These are phyloP conservation scores for Aquilaria sinensis DNA, from an alignment of 345 rosid species.

Conservation along the genomic window DNA sequence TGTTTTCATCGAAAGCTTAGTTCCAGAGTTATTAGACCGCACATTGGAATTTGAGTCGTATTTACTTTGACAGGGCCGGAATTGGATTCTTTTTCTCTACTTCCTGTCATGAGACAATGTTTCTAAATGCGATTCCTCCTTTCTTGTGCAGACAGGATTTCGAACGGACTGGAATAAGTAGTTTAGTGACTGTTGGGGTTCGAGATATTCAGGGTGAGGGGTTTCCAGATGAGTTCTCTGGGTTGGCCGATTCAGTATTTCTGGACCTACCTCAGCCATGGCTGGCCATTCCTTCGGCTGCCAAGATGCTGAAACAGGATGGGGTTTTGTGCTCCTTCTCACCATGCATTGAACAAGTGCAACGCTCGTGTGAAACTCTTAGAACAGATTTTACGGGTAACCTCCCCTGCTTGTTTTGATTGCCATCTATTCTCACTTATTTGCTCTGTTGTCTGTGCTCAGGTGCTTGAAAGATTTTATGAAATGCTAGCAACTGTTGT, in stretches of 20 bases:
- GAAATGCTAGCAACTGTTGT: too few species aligned
- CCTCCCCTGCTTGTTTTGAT: background rate
- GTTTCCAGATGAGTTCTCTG: conserved; percentile 63
- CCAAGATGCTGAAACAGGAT: conserved; percentile 78
- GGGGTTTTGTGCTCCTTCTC: conserved; percentile 86
- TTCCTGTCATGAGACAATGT: background rate
- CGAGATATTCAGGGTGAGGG: conserved; percentile 93
- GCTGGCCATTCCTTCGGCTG: conserved; percentile 74
- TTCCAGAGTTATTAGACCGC: too few species aligned
- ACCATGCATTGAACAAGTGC: conserved; percentile 97
- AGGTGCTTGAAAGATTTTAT: too few species aligned
- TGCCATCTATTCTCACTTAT: too few species aligned
- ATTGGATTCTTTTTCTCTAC: background rate
- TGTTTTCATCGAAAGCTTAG: too few species aligned
- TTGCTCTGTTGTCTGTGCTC: background rate
- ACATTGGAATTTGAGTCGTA: too few species aligned
- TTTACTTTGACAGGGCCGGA: too few species aligned
- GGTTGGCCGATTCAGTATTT: conserved; percentile 68
- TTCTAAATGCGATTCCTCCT: background rate
- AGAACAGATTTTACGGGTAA: conserved; percentile 65
- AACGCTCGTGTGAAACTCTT: conserved; percentile 78
- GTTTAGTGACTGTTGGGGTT: conserved; percentile 69
- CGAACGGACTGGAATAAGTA: conserved; percentile 66
- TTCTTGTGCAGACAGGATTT: conserved; percentile 66
- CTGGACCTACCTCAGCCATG: conserved; percentile 89